Percentiles rank a stretch among this genome's conserved stretches.
These are phyloP conservation scores for Talaromyces sp. DNA, from an alignment of 2,329 filamentous ascomycete species.

Conservation along the genomic window DNA sequence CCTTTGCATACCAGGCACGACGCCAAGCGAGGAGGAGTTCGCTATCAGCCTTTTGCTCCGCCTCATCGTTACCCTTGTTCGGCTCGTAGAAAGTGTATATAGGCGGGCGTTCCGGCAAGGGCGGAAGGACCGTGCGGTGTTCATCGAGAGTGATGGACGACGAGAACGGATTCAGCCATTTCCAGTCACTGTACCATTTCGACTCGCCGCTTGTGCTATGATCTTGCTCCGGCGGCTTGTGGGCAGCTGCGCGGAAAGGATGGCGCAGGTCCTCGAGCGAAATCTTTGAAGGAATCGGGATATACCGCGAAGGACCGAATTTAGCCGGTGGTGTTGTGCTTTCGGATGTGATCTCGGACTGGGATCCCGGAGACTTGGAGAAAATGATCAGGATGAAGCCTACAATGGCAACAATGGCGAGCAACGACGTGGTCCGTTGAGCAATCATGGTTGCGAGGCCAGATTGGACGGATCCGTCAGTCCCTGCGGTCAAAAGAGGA, in stretches of 20 bases:
- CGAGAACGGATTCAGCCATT: slow-evolving; percentile 87
- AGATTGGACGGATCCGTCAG: not conserved
- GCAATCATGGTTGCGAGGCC: slow-evolving; percentile 26
- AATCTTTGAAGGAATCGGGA: slow-evolving; percentile 34
- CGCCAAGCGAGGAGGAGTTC: slow-evolving; percentile 80
- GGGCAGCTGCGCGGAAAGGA: slow-evolving; percentile 63
- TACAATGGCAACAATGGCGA: slow-evolving; percentile 39
- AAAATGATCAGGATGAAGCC: slow-evolving; percentile 39
- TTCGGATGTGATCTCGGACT: slow-evolving; percentile 14
- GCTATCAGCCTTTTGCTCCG: slow-evolving; percentile 66
- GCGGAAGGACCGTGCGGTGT: slow-evolving; percentile 75
- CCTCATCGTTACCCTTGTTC: slow-evolving; percentile 55
- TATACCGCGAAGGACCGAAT: slow-evolving; percentile 22
- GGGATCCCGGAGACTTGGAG: slow-evolving; percentile 32
- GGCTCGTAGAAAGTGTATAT: slow-evolving; percentile 91
- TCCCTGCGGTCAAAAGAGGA: not conserved
- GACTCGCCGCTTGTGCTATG: slow-evolving; percentile 74
- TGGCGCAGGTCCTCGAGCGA: slow-evolving; percentile 47
- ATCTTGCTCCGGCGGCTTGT: slow-evolving; percentile 66
- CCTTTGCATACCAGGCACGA: slow-evolving; percentile 90
- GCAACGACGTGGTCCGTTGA: slow-evolving; percentile 34
- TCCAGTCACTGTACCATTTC: slow-evolving; percentile 83
- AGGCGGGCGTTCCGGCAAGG: slow-evolving; percentile 60
- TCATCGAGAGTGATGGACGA: slow-evolving; percentile 74
- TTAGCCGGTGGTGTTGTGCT: slow-evolving; percentile 15